Conservation (phyloP, 1,139 yeast species). For the Candida sp. region DNA sequence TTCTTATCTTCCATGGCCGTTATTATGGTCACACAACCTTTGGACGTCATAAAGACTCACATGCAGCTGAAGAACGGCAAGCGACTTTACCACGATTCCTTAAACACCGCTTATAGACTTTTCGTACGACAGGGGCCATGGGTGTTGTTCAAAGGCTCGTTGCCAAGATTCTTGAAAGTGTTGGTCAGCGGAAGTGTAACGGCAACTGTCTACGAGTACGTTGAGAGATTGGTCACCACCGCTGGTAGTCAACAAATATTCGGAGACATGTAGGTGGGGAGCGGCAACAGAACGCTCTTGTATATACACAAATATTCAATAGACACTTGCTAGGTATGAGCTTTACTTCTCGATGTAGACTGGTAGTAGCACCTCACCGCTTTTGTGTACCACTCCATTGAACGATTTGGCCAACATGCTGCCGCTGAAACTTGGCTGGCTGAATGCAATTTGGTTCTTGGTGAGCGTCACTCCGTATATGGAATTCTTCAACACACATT, state of each 20-base stretch:
- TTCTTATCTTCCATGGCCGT: slow-evolving; percentile 65
- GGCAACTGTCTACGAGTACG: slow-evolving; percentile 66
- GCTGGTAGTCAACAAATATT: slow-evolving; percentile 58
- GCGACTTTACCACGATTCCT: slow-evolving; percentile 64
- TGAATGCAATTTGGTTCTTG: slow-evolving; percentile 58
- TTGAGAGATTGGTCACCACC: slow-evolving; percentile 53
- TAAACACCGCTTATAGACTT: slow-evolving; percentile 74
- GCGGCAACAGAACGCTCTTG: too few species aligned
- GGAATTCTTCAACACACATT: slow-evolving; percentile 41
- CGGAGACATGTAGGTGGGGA: slow-evolving; percentile 10
- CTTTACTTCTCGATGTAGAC: slow-evolving; percentile 41
- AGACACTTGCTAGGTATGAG: background rate
- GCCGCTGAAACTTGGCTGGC: slow-evolving; percentile 74
- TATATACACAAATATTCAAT: too few species aligned
- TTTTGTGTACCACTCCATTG: slow-evolving; percentile 53
- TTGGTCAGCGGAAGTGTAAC: slow-evolving; percentile 83
- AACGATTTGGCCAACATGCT: slow-evolving; percentile 55
- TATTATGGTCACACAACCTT: slow-evolving; percentile 84
- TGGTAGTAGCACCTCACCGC: slow-evolving; percentile 55
- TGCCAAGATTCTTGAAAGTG: slow-evolving; percentile 81
- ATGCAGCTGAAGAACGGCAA: slow-evolving; percentile 81
- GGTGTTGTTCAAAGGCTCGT: slow-evolving; percentile 77
- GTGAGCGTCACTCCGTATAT: slow-evolving; percentile 56
- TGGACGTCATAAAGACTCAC: slow-evolving; percentile 89
- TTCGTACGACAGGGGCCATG: slow-evolving; percentile 69